Evolutionary conservation across 768 basidiomycete species (phyloP), one percentile per base, ranked within the genome.

Genomic region (Termitomyces bulborhizus): DNA sequence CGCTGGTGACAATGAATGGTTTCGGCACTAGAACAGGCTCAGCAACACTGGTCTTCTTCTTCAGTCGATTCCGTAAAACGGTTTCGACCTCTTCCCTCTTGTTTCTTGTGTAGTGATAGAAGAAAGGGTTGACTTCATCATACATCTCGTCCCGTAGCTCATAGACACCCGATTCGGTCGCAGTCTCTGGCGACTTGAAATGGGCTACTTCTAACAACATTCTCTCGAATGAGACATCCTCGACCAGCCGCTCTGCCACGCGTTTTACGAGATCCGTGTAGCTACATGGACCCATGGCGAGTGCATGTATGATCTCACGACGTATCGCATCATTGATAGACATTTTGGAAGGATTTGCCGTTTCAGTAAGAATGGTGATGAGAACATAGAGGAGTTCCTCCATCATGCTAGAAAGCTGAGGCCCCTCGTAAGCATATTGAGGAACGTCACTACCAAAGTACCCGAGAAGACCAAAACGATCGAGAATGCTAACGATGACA

Each of bases 41-140:
- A 49, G 73, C 66, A 43, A 78, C 70, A 46, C 83, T 81, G 0
- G 77, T 79, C 60, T 76, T 76, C 74, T 85, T 88, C 75, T 81
- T 85, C 50, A 85, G 62, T 43, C 90, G 77, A 46, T 76, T 79
- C 57, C 82, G 78, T 46, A 95, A 72, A 4, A 89, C 80, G 41
- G 76, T 81, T 64, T 94, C 93, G 26, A 93, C 96, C 66, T 94
- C 91, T 63, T 96, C 92, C 40, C 94, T 81, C 62, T 92, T 86
- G 71, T 98, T 98, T 40, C 95, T 80, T 15, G 91, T 88, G 68
- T 97, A 98, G 66, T 98, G 95, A 65, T 88, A 90, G 74, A 95
- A 97, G 72, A 94, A 97, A 0, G 95, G 94, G 63, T 98, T 90
- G 59, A 98, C 88, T 59, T 97, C 90, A 57, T 85, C 87, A 68